A percentile compares a stretch with the other conserved stretches of the same genome.
These are phyloP conservation scores for Stachybotrys chartarum DNA, from an alignment of 2,329 filamentous ascomycete species.

Conservation along the genomic window DNA sequence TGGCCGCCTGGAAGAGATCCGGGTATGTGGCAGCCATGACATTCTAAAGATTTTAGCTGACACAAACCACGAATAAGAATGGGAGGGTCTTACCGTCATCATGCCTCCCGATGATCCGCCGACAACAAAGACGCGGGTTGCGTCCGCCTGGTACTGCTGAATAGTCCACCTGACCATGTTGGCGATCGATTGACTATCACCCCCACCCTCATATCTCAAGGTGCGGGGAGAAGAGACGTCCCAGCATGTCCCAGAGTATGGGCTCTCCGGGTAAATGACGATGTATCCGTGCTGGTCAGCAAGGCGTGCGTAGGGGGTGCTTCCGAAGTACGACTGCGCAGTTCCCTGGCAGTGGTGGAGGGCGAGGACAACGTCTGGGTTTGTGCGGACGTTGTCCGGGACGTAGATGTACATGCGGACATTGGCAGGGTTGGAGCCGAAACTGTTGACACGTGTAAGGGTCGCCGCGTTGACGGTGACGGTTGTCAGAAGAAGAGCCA, in stretches of 20 bases:
- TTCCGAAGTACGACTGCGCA: conserved; percentile 38
- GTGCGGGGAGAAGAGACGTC: conserved; percentile 45
- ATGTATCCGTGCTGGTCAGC: conserved; percentile 34
- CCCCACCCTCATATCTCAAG: conserved; percentile 48
- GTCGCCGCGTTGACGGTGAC: background rate
- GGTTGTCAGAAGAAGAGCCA: background rate
- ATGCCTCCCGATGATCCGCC: conserved; percentile 42
- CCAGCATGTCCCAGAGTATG: conserved; percentile 48
- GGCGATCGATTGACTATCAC: conserved; percentile 47
- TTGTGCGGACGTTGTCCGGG: conserved; percentile 19
- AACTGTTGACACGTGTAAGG: conserved; percentile 4
- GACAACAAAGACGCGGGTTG: conserved; percentile 44
- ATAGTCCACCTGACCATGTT: conserved; percentile 53
- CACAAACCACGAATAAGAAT: background rate
- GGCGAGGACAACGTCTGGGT: conserved; percentile 42
- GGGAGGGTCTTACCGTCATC: conserved; percentile 31
- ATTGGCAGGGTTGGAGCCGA: conserved; percentile 6
- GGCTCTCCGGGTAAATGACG: conserved; percentile 48
- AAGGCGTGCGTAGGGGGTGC: conserved; percentile 38
- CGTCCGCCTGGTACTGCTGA: conserved; percentile 42
- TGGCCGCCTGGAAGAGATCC: conserved; percentile 37
- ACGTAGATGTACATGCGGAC: conserved; percentile 19
- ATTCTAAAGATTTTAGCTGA: conserved; percentile 18
- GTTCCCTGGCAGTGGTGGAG: conserved; percentile 23
- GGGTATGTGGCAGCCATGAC: conserved; percentile 40